Conservation (phyloP, 208 protist genomes). For the Acanthamoeba lugdunensis region DNA sequence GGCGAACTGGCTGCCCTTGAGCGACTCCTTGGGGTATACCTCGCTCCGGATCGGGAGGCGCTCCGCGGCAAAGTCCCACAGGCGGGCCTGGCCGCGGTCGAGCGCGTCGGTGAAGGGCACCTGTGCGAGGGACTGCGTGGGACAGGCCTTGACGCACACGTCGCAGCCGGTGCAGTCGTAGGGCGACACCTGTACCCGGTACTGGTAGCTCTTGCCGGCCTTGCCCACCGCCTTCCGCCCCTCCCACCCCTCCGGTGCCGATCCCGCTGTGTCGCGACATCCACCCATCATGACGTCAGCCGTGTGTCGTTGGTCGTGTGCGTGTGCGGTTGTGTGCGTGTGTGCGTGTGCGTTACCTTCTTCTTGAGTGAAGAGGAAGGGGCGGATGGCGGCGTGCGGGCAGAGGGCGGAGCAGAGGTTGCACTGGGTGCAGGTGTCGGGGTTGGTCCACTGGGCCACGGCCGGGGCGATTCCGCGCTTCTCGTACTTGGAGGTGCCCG, state of each 20-base stretch:
- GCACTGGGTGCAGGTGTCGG: constrained; percentile 88
- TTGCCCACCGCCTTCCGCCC: constrained; percentile 74
- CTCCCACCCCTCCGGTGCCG: constrained; percentile 73
- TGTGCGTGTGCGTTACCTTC: constrained; percentile 9
- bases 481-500: constrained; percentile 81
- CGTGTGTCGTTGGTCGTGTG: too few species aligned
- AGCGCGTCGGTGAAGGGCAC: constrained; percentile 31
- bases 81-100: constrained; percentile 71
- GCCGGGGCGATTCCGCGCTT: constrained; percentile 85
- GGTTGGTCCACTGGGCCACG: constrained; percentile 84
- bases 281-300: neutral
- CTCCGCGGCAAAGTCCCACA: constrained; percentile 83
- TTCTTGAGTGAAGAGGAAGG: constrained; percentile 82
- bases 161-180: constrained; percentile 88
- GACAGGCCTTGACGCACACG: constrained; percentile 85
- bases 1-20: constrained; percentile 86
- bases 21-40: constrained; percentile 75
- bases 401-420: constrained; percentile 87
- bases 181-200: constrained; percentile 85
- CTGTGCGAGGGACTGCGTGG: constrained; percentile 83
- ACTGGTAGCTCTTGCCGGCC: constrained; percentile 74
- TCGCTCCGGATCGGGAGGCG: constrained; percentile 71
- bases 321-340: too few species aligned
- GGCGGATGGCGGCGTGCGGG: constrained; percentile 88
- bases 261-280: neutral